phyloP scores from a whole-genome alignment of 768 basidiomycete species.

The Tricholoma sp. region DNA sequence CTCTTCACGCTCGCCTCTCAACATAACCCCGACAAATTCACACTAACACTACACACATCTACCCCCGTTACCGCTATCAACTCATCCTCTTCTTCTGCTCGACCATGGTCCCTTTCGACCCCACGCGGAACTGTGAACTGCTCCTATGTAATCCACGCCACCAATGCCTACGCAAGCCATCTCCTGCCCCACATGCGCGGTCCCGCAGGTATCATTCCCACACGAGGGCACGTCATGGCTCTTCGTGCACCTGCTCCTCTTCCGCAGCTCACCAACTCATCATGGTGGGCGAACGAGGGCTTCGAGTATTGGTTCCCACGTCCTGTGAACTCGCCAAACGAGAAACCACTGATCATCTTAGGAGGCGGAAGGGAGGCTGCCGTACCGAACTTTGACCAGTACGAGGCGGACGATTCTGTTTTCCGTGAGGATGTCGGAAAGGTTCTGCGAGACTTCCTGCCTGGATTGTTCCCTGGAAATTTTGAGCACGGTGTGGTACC shows the following conservation, averaged over 20 bases:
- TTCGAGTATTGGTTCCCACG: slow-evolving; percentile 83
- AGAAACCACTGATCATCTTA: slow-evolving; percentile 59
- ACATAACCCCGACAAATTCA: slow-evolving; percentile 23
- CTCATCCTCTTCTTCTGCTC: slow-evolving; percentile 11
- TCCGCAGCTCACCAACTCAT: slow-evolving; percentile 34
- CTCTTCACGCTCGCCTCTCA: slow-evolving; percentile 43
- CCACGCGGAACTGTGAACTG: slow-evolving; percentile 59
- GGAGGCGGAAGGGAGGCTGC: slow-evolving; percentile 59
- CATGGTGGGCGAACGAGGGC: slow-evolving; percentile 49
- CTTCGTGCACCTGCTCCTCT: slow-evolving; percentile 32
- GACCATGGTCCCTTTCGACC: slow-evolving; percentile 54
- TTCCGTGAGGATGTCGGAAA: slow-evolving; percentile 43
- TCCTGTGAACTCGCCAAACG: slow-evolving; percentile 29
- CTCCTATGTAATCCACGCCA: slow-evolving; percentile 74
- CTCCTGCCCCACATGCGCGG: slow-evolving; percentile 66
- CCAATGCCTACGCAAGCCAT: slow-evolving; percentile 78
- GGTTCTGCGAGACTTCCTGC: slow-evolving; percentile 55
- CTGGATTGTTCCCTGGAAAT: slow-evolving; percentile 48
- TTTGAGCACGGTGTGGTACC: slow-evolving; percentile 45
- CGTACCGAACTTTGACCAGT: slow-evolving; percentile 41
- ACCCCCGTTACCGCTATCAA: slow-evolving; percentile 58
- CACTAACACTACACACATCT: slow-evolving; percentile 61
- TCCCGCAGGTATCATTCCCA: slow-evolving; percentile 54
- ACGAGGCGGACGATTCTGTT: slow-evolving; percentile 52
- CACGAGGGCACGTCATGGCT: slow-evolving; percentile 63